Evolutionary conservation across 768 basidiomycete genomes (phyloP).

Genomic region (Mycena filopes): DNA sequence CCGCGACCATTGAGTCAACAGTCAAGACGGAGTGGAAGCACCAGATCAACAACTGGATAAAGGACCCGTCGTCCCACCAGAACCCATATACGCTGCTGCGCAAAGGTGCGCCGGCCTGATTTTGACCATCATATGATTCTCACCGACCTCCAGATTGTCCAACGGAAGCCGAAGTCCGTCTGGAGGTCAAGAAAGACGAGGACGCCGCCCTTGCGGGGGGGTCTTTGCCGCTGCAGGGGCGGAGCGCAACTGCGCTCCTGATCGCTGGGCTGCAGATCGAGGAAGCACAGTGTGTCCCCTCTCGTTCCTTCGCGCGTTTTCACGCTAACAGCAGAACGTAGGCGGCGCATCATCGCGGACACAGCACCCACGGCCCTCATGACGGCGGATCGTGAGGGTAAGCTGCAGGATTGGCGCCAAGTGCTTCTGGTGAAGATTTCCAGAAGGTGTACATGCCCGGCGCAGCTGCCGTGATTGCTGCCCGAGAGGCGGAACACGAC

Average conservation of each 20-base stretch:
- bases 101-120: background rate
- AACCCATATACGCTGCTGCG: background rate
- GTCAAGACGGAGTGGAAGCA: background rate
- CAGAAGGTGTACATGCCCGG: conserved; percentile 11
- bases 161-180: background rate
- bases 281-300: conserved; percentile 4
- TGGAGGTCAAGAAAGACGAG: background rate
- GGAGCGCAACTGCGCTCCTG: background rate
- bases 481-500: background rate
- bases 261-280: background rate
- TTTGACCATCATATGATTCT: background rate
- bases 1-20: background rate
- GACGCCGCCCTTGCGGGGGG: background rate
- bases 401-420: background rate
- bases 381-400: background rate
- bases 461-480: background rate
- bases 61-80: background rate
- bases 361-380: background rate
- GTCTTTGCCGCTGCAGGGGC: background rate
- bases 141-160: background rate
- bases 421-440: background rate
- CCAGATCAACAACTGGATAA: background rate
- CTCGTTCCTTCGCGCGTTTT: no score
- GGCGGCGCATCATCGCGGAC: background rate
- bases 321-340: background rate